Percentiles rank a stretch among this genome's conserved stretches.
phyloP scores from a whole-genome alignment of 495 filamentous ascomycete species.

The Xylaria telfairii region DNA sequence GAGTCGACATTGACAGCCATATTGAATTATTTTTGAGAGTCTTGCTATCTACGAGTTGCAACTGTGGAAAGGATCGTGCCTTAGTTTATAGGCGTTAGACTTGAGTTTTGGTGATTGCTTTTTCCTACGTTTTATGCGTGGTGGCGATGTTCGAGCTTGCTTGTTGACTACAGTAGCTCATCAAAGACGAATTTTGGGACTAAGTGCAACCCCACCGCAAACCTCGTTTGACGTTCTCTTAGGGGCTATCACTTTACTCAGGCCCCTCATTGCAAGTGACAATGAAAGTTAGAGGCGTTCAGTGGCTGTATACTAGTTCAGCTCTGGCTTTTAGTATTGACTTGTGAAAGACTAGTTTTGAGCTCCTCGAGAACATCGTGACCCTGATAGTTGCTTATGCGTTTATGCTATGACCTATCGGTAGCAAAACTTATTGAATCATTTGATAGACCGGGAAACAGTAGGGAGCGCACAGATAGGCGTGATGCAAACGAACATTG shows the following conservation, averaged over 20 bases:
- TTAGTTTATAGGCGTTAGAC: neutral
- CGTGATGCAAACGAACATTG: neutral
- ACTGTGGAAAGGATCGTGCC: neutral
- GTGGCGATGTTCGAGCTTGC: neutral
- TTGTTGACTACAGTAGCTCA: too few species aligned
- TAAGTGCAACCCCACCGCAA: neutral
- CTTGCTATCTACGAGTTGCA: neutral
- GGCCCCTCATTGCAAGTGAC: neutral
- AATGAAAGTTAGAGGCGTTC: neutral
- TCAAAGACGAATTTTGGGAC: neutral
- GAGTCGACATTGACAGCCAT: constrained; percentile 3
- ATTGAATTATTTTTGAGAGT: neutral
- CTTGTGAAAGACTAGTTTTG: neutral
- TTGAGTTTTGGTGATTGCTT: neutral
- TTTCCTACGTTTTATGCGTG: neutral
- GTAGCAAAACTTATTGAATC: neutral
- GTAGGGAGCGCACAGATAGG: neutral
- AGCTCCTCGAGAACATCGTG: neutral
- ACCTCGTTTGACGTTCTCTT: neutral
- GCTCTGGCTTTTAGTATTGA: neutral
- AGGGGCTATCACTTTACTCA: neutral
- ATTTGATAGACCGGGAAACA: too few species aligned
- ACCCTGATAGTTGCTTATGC: neutral
- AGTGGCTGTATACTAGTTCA: neutral
- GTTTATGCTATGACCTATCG: neutral